These are phyloP conservation scores for Collariella sp. DNA, from an alignment of 495 filamentous ascomycete genomes.

Conservation along the genomic window DNA sequence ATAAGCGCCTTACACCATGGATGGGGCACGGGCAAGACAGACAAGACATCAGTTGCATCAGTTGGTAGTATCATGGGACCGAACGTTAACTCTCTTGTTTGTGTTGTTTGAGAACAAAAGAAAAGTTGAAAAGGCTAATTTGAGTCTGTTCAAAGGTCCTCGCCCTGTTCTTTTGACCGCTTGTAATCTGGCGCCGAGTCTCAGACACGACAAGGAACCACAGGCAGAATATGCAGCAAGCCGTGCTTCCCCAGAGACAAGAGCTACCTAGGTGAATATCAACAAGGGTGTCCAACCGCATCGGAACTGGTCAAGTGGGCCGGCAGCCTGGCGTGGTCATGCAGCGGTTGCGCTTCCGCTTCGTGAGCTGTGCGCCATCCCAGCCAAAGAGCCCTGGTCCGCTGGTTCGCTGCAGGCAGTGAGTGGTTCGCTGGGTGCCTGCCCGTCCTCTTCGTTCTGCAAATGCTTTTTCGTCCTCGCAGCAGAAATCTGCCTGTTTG, in stretches of 20 bases:
- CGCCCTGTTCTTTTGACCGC: no score
- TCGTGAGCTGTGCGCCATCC: conserved; percentile 3
- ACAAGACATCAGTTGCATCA: no score
- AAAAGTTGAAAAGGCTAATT: no score
- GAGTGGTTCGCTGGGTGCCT: conserved; percentile 11
- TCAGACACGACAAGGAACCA: no score
- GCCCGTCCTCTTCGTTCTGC: conserved; percentile 6
- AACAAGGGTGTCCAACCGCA: not conserved
- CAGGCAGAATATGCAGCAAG: conserved; percentile 6
- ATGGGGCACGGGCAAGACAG: no score
- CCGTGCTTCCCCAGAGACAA: conserved; percentile 4
- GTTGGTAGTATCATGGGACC: conserved; percentile 6
- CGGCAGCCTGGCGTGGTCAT: conserved; percentile 15
- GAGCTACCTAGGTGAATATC: conserved; percentile 1
- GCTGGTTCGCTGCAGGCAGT: no score
- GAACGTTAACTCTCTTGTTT: no score
- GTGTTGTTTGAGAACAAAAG: no score
- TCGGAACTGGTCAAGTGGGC: conserved; percentile 8
- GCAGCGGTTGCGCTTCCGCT: conserved; percentile 13
- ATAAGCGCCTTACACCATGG: conserved; percentile 20
- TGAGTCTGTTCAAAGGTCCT: no score
- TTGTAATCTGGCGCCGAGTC: no score
- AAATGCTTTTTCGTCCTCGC: no score
- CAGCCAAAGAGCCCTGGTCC: no score
- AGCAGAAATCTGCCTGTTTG: conserved; percentile 1